These are phyloP conservation scores for Cordyceps javanica DNA, from an alignment of 2,329 filamentous ascomycete genomes.

Conservation along the genomic window DNA sequence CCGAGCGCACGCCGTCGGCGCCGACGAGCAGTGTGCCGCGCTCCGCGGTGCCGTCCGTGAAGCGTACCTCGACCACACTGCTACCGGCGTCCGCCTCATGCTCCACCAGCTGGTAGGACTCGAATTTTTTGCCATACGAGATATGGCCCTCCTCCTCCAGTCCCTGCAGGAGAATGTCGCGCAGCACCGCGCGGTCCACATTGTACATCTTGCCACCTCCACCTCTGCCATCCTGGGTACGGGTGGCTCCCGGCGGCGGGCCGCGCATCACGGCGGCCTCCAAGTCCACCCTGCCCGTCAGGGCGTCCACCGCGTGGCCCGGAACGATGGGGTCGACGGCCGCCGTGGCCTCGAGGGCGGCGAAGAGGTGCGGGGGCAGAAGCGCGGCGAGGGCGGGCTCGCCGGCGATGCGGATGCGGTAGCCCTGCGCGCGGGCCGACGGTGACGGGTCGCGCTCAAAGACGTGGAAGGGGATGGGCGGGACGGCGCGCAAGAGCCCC, in stretches of 20 bases:
- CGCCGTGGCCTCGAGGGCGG: constrained; percentile 5
- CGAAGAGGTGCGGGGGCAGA: not conserved
- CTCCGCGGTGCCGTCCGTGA: constrained; percentile 27
- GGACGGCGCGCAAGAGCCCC: constrained; percentile 21
- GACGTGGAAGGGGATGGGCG: constrained; percentile 36
- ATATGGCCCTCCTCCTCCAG: constrained; percentile 23
- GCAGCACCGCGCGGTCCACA: constrained; percentile 28
- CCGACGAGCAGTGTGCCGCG: constrained; percentile 30
- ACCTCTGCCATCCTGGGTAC: no score
- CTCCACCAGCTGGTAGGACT: constrained; percentile 15
- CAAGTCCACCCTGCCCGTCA: not conserved
- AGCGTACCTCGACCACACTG: constrained; percentile 23
- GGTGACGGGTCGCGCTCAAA: constrained; percentile 41
- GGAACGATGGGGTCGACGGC: not conserved
- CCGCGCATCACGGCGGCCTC: not conserved
- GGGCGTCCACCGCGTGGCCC: not conserved
- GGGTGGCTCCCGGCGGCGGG: not conserved
- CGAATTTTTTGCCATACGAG: constrained; percentile 26
- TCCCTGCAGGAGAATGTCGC: constrained; percentile 24
- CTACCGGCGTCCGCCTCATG: no score
- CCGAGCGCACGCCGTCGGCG: constrained; percentile 31
- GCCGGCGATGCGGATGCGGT: constrained; percentile 45
- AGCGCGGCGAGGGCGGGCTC: constrained; percentile 22
- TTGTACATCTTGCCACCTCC: no score
- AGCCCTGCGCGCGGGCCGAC: constrained; percentile 49